Evolutionary conservation across 1,284 basidiomycete genomes (phyloP).

Genomic region (Malassezia sympodialis): DNA sequence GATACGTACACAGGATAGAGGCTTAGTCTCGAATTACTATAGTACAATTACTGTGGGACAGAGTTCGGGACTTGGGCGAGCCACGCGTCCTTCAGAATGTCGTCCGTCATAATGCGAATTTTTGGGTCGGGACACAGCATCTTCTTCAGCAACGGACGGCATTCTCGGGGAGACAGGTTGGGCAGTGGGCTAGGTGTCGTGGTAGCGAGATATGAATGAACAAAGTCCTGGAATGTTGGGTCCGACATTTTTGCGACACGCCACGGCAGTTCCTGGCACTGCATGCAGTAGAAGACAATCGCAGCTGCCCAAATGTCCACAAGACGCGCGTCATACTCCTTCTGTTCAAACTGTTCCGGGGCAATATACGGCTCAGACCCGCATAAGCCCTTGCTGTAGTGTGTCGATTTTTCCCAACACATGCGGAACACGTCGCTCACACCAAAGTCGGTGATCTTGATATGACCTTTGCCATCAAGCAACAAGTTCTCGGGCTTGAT

Average conservation of each 20-base stretch:
- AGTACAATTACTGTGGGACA: conserved; percentile 8
- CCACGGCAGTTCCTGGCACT: conserved; percentile 58
- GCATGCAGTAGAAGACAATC: conserved; percentile 92
- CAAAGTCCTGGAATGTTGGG: conserved; percentile 71
- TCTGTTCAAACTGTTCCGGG: conserved; percentile 88
- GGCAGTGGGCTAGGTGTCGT: conserved; percentile 56
- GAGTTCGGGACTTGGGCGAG: conserved; percentile 48
- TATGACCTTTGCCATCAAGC: conserved; percentile 79
- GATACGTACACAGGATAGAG: neutral
- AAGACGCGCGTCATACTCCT: conserved; percentile 92
- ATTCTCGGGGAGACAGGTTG: conserved; percentile 77
- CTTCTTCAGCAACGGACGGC: conserved; percentile 71
- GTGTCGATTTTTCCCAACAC: conserved; percentile 93
- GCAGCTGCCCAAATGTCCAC: conserved; percentile 97
- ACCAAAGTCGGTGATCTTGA: conserved; percentile 99
- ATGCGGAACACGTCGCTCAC: conserved; percentile 95
- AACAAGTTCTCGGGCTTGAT: conserved; percentile 97
- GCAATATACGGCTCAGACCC: conserved; percentile 98
- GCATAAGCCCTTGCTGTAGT: conserved; percentile 91
- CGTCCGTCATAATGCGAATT: conserved; percentile 67
- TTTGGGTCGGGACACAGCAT: conserved; percentile 95
- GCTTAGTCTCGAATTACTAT: neutral
- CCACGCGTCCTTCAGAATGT: conserved; percentile 74
- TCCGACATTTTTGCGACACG: conserved; percentile 79
- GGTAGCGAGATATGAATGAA: conserved; percentile 55